A percentile compares a stretch with the other conserved stretches of the same genome.
These are phyloP conservation scores for Geotrichum carabidarum DNA, from an alignment of 1,139 yeast genomes.

Conservation along the genomic window DNA sequence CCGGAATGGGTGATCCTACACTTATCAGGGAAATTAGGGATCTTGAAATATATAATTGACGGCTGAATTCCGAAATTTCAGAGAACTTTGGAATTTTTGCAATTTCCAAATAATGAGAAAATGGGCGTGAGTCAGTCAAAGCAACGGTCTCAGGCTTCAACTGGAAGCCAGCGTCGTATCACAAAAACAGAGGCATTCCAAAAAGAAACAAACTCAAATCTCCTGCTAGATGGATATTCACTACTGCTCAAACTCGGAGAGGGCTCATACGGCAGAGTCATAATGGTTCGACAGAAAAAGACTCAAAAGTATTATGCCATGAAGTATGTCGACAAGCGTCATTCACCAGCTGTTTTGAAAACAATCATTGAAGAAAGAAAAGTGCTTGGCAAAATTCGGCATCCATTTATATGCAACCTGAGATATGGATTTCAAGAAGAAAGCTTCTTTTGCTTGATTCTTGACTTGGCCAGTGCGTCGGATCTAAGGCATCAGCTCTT, in stretches of 20 bases:
- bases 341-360: slow-evolving; percentile 28
- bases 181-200: background rate
- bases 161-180: background rate
- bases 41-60: too few relatives aligned
- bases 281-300: slow-evolving; percentile 54
- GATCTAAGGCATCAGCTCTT: slow-evolving; percentile 75
- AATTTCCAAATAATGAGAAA: too few relatives aligned
- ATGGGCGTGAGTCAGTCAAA: too few relatives aligned
- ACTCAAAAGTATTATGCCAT: slow-evolving; percentile 64
- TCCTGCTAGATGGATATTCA: slow-evolving; percentile 10
- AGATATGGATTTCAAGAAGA: slow-evolving; percentile 79
- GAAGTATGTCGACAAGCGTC: slow-evolving; percentile 45
- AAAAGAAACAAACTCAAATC: background rate
- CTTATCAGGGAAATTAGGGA: too few relatives aligned
- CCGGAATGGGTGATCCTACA: too few relatives aligned
- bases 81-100: too few relatives aligned
- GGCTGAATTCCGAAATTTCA: too few relatives aligned
- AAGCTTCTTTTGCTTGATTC: slow-evolving; percentile 60
- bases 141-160: too few relatives aligned
- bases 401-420: slow-evolving; percentile 74
- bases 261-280: slow-evolving; percentile 59
- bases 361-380: slow-evolving; percentile 51
- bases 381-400: slow-evolving; percentile 55
- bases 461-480: slow-evolving; percentile 84
- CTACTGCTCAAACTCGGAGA: slow-evolving; percentile 22